Percentiles rank a stretch among this genome's conserved stretches.
Evolutionary conservation across 2,329 filamentous ascomycete genomes (phyloP).

Genomic region (Coniochaeta hoffmannii): DNA sequence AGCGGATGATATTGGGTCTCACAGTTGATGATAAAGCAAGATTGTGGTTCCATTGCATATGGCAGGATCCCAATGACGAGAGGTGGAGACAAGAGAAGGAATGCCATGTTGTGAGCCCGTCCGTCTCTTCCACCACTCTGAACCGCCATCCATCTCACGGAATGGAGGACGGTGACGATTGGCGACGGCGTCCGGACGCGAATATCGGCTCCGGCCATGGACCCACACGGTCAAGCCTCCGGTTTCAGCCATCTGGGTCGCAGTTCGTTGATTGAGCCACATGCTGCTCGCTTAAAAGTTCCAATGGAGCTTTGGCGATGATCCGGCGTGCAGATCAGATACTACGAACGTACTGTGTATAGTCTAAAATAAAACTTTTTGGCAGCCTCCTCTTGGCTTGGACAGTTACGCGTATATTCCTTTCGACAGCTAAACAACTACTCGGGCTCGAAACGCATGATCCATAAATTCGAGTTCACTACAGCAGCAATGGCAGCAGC

Average conservation of each 20-base stretch:
- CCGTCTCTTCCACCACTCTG: too few species aligned
- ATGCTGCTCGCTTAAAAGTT: neutral
- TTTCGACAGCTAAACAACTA: neutral
- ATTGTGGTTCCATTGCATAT: neutral
- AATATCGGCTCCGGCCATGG: neutral
- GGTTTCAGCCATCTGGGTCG: neutral
- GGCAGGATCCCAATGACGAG: neutral
- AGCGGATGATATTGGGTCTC: neutral
- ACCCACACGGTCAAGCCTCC: neutral
- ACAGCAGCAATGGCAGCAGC: constrained; percentile 14
- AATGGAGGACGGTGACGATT: too few species aligned
- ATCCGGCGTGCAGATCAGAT: neutral
- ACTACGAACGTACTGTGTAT: too few species aligned
- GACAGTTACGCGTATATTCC: too few species aligned
- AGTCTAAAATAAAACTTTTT: neutral
- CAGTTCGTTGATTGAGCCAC: neutral
- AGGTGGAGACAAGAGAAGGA: neutral
- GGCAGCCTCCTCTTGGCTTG: neutral
- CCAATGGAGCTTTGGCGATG: neutral
- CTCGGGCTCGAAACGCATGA: neutral
- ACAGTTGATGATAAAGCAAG: neutral
- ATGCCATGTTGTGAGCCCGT: too few species aligned
- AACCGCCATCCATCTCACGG: too few species aligned
- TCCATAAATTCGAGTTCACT: neutral
- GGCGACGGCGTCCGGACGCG: too few species aligned